Evolutionary conservation across 352 stramenopile species (phyloP).

Genomic region (Phytophthora syringae): DNA sequence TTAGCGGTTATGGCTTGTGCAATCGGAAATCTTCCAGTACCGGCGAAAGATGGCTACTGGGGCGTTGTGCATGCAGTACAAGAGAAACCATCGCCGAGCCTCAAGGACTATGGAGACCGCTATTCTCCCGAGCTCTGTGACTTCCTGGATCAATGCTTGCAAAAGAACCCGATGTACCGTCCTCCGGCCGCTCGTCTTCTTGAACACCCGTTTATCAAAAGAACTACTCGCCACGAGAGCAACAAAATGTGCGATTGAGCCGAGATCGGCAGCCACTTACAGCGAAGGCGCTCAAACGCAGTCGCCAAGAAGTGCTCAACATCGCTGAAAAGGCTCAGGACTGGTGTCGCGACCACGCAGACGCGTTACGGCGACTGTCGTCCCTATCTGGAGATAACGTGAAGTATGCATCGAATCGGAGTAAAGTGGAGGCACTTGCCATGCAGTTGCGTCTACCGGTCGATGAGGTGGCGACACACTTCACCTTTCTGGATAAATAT

Average conservation of each 20-base stretch:
- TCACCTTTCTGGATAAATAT: constrained; percentile 60
- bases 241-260: constrained; percentile 28
- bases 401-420: constrained; percentile 19
- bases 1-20: constrained; percentile 86
- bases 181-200: constrained; percentile 60
- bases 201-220: constrained; percentile 76
- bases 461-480: constrained; percentile 57
- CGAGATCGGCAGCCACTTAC: constrained; percentile 28
- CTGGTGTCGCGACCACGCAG: constrained; percentile 63
- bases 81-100: constrained; percentile 73
- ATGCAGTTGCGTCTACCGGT: constrained; percentile 59
- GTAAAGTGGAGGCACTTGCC: constrained; percentile 51
- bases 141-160: constrained; percentile 80
- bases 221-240: constrained; percentile 51
- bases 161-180: constrained; percentile 77
- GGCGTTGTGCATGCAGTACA: constrained; percentile 87
- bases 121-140: constrained; percentile 79
- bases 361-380: constrained; percentile 41
- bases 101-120: constrained; percentile 65
- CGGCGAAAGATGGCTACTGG: constrained; percentile 89
- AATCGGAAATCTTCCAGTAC: constrained; percentile 86
- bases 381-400: neutral
- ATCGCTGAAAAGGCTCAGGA: constrained; percentile 57
- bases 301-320: constrained; percentile 47
- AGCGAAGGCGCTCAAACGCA: constrained; percentile 28